Conservation (phyloP, 2,329 filamentous ascomycete species). For the Allantophomopsis lycopodina region DNA sequence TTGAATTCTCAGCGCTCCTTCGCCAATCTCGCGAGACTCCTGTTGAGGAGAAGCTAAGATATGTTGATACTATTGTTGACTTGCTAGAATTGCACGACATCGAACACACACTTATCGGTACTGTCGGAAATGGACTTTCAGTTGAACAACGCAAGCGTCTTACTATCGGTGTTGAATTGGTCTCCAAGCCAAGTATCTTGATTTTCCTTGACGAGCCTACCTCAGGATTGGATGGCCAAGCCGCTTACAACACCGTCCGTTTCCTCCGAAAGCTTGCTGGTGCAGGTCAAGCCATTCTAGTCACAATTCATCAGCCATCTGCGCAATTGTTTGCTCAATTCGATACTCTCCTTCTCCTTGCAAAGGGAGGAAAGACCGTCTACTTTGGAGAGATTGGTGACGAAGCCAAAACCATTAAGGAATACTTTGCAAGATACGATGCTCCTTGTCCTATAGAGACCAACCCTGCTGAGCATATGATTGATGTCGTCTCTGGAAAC, state of each 20-base stretch:
- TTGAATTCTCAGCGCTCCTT: slow-evolving; percentile 72
- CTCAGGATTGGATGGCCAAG: slow-evolving; percentile 44
- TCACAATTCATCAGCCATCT: slow-evolving; percentile 37
- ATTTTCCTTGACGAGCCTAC: slow-evolving; percentile 48
- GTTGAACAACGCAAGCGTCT: slow-evolving; percentile 45
- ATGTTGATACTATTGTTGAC: slow-evolving; percentile 60
- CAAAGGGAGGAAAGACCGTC: slow-evolving; percentile 46
- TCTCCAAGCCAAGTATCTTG: slow-evolving; percentile 37
- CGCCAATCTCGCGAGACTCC: slow-evolving; percentile 65
- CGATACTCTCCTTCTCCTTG: slow-evolving; percentile 47
- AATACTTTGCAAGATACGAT: slow-evolving; percentile 53
- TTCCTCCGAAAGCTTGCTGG: slow-evolving; percentile 45
- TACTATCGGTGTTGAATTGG: slow-evolving; percentile 42
- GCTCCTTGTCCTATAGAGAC: slow-evolving; percentile 33
- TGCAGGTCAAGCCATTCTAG: slow-evolving; percentile 33
- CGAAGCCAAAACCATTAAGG: slow-evolving; percentile 36
- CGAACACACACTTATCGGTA: slow-evolving; percentile 47
- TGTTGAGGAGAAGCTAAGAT: slow-evolving; percentile 57
- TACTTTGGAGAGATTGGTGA: slow-evolving; percentile 53
- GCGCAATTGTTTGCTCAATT: slow-evolving; percentile 36
- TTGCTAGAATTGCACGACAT: slow-evolving; percentile 53
- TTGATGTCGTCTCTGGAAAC: slow-evolving; percentile 28
- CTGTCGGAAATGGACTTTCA: slow-evolving; percentile 43
- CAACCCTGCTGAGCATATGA: slow-evolving; percentile 33
- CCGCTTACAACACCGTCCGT: slow-evolving; percentile 43